Evolutionary conservation across 495 filamentous ascomycete genomes (phyloP).

Genomic region (Tuber aestivum): DNA sequence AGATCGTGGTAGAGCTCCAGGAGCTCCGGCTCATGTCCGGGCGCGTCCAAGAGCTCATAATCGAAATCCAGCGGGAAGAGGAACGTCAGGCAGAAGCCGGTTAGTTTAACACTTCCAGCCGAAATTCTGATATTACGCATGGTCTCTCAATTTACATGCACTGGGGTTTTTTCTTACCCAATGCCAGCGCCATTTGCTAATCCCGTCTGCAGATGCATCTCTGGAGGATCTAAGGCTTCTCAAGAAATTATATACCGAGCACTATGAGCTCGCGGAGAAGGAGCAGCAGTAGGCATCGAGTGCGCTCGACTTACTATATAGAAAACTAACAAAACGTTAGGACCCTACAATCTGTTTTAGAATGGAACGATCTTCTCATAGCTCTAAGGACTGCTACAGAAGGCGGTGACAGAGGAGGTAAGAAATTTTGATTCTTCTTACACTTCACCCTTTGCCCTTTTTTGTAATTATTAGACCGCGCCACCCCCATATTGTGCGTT

Average conservation of each 20-base stretch:
- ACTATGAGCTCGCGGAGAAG: conserved; percentile 23
- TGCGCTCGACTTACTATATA: conserved; percentile 8
- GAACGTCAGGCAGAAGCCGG: conserved; percentile 33
- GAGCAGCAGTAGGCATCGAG: conserved; percentile 33
- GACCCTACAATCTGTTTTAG: conserved; percentile 23
- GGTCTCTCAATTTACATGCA: neutral
- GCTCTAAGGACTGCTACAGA: conserved; percentile 42
- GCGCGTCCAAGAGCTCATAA: conserved; percentile 31
- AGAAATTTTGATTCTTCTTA: neutral
- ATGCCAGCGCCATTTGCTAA: neutral
- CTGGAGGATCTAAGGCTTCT: conserved; percentile 29
- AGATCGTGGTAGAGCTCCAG: conserved; percentile 39
- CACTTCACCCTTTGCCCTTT: neutral
- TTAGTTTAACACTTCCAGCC: conserved; percentile 10
- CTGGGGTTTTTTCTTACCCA: neutral
- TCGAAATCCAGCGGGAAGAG: conserved; percentile 30
- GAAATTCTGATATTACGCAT: neutral
- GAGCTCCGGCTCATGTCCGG: conserved; percentile 32
- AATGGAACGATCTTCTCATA: conserved; percentile 36
- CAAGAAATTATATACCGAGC: conserved; percentile 32
- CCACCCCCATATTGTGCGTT: conserved; percentile 7
- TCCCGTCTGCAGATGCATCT: conserved; percentile 19
- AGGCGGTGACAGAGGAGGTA: conserved; percentile 44
- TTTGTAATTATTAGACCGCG: neutral
- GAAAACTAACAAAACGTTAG: conserved; percentile 19